Evolutionary conservation across 352 stramenopile species (phyloP).

Genomic region (Aphanomyces cochlioides): DNA sequence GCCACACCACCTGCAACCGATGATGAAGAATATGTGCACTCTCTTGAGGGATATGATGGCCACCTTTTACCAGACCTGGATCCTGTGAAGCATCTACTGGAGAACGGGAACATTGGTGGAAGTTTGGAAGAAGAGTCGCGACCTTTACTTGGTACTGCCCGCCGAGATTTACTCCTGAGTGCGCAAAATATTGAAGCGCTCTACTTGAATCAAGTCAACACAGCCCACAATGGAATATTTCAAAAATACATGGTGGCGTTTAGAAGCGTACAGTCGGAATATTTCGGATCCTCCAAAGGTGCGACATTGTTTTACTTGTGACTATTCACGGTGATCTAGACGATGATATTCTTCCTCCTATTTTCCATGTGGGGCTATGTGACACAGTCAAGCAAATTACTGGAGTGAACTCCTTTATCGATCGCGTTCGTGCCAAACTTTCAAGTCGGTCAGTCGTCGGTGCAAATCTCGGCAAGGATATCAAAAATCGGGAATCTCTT

Average conservation of each 20-base stretch:
- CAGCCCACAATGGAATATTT: constrained; percentile 28
- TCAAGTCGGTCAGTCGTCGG: constrained; percentile 28
- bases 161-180: constrained; percentile 35
- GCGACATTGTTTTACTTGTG: not conserved
- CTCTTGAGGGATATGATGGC: constrained; percentile 35
- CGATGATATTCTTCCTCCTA: not conserved
- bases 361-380: constrained; percentile 2
- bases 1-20: not conserved
- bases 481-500: constrained; percentile 46
- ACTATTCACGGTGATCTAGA: not conserved
- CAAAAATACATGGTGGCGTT: constrained; percentile 15
- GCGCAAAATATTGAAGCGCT: constrained; percentile 40
- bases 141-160: not conserved
- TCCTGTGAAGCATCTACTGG: constrained; percentile 37
- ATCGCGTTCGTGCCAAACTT: constrained; percentile 48
- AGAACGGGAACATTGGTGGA: not conserved
- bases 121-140: constrained; percentile 20
- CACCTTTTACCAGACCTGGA: constrained; percentile 45
- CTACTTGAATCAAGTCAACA: constrained; percentile 49
- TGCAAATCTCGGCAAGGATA: constrained; percentile 48
- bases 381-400: not conserved
- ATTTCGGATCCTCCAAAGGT: constrained; percentile 1
- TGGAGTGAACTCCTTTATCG: constrained; percentile 36
- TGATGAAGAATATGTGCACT: constrained; percentile 25
- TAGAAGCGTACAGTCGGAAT: not conserved